Evolutionary conservation across 2,329 filamentous ascomycete species (phyloP), one percentile per base, ranked within the genome.

Genomic region (Fusarium vanettenii): DNA sequence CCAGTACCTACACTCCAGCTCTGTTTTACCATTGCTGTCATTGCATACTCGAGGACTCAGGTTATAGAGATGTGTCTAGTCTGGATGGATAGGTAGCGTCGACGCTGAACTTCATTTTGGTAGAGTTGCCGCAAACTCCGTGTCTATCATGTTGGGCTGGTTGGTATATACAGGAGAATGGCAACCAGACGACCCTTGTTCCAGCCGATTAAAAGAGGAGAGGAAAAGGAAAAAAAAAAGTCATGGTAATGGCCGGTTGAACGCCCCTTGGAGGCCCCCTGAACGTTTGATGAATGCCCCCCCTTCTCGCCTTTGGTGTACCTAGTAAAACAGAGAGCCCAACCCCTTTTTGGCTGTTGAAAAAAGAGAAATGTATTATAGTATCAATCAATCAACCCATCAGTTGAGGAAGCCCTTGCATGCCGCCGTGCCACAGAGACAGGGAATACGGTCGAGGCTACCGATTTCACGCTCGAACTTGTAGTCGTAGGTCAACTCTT

Each of bases 331-430:
- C 50, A 67, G 63, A 73, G 62, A 66, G 66, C 56, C 50, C 61
- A 61, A 41, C 66, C 50, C 33, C 41, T 55, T 75, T 64, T 45
- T 41, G 29, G 43, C 57, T 35, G 59, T 45, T 56, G 52, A 72
- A 67, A 22, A 64, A 72, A 73, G 64, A 70, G 55, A 71, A 70
- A 29, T 55, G 70, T 70, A 76, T 70, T 72, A 65, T 67, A 69
- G 71, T 60, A 69, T 90, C 50, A 55, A 31, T 55, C 27, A 29
- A 52, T 52, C 25, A 52, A 29, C n/a, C 48, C 16, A 52, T 52
- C 89, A 99, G 86, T 99, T 99, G 85, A 99, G 94, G 87, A 98
- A 99, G 74, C 97, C 97, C 88, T 99, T 99, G 88, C 97, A 99
- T 57, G 95, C 95, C 33, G 95, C 92, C 50, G 96, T 98, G 70